Evolutionary conservation across 495 filamentous ascomycete species (phyloP).

Genomic region (Darksidea phi): DNA sequence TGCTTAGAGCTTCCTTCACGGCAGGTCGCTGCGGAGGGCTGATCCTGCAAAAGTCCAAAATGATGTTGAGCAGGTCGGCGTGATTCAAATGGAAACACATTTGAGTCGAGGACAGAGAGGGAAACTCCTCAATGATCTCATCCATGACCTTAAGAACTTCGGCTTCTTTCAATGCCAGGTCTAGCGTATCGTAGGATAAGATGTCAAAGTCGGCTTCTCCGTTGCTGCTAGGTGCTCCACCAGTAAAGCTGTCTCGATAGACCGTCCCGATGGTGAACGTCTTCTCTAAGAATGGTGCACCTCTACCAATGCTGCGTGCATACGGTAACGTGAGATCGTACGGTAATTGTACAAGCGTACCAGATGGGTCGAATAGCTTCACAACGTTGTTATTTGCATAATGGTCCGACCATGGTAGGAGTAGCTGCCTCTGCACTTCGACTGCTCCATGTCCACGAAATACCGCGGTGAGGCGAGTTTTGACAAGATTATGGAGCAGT

Average conservation of each 20-base stretch:
- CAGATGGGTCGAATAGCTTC: conserved; percentile 75
- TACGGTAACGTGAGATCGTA: conserved; percentile 90
- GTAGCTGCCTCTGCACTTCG: conserved; percentile 66
- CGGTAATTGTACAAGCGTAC: conserved; percentile 83
- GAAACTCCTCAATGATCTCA: conserved; percentile 82
- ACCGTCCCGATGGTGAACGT: conserved; percentile 89
- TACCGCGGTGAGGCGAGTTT: conserved; percentile 70
- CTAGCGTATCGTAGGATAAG: conserved; percentile 70
- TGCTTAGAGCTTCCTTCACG: conserved; percentile 82
- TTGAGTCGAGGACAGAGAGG: conserved; percentile 62
- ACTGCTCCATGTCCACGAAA: conserved; percentile 93
- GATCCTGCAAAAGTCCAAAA: conserved; percentile 87
- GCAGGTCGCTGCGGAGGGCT: conserved; percentile 62
- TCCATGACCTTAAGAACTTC: conserved; percentile 93
- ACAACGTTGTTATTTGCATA: conserved; percentile 69
- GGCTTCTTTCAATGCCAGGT: conserved; percentile 88
- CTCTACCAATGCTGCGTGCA: conserved; percentile 77
- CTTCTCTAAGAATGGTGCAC: conserved; percentile 64
- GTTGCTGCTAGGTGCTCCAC: conserved; percentile 75
- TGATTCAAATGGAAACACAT: conserved; percentile 96
- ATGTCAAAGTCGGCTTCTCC: conserved; percentile 96
- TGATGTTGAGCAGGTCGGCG: conserved; percentile 73
- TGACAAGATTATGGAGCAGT: conserved; percentile 70
- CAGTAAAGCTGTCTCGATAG: conserved; percentile 75
- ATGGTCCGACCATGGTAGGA: conserved; percentile 79